Percentiles rank a stretch among this genome's conserved stretches.
These are phyloP conservation scores for Rhodosporidiobolus odoratus DNA, from an alignment of 768 basidiomycete species.

Conservation along the genomic window DNA sequence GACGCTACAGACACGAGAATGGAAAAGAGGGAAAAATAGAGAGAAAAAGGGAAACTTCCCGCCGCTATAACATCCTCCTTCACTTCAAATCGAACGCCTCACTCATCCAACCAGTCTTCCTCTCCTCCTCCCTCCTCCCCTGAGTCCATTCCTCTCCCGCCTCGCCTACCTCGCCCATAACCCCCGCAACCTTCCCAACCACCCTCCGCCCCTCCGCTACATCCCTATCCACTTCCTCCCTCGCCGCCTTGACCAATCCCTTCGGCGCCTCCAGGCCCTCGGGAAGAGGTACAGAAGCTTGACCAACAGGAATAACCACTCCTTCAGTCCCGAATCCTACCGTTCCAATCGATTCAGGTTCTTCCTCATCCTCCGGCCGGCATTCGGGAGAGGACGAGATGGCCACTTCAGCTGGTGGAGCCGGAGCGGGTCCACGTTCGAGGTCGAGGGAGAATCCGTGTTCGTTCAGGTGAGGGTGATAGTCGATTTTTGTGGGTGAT, in stretches of 20 bases:
- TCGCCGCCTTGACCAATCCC: constrained; percentile 13
- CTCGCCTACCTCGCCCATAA: constrained; percentile 8
- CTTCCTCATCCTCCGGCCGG: neutral
- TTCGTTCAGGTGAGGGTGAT: constrained; percentile 12
- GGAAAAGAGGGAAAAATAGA: no score
- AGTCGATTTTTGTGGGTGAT: neutral
- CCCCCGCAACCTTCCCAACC: neutral
- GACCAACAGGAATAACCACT: constrained; percentile 19
- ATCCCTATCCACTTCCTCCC: constrained; percentile 13
- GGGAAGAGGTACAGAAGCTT: constrained; percentile 7
- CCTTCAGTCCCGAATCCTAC: constrained; percentile 24
- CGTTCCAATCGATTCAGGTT: neutral
- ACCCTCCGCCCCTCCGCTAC: neutral
- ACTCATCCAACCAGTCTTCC: constrained; percentile 18
- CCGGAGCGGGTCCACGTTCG: neutral
- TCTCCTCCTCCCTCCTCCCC: neutral
- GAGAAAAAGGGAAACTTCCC: neutral
- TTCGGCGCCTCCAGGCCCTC: neutral
- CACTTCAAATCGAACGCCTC: constrained; percentile 22
- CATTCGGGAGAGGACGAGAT: neutral
- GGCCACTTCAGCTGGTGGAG: neutral
- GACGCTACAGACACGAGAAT: no score
- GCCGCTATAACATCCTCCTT: neutral
- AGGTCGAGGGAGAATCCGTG: constrained; percentile 30
- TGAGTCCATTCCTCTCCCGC: constrained; percentile 9